Percentiles rank a stretch among this genome's conserved stretches.
phyloP scores from a whole-genome alignment of 305 asterid genomes.

The Plantago coronopus region DNA sequence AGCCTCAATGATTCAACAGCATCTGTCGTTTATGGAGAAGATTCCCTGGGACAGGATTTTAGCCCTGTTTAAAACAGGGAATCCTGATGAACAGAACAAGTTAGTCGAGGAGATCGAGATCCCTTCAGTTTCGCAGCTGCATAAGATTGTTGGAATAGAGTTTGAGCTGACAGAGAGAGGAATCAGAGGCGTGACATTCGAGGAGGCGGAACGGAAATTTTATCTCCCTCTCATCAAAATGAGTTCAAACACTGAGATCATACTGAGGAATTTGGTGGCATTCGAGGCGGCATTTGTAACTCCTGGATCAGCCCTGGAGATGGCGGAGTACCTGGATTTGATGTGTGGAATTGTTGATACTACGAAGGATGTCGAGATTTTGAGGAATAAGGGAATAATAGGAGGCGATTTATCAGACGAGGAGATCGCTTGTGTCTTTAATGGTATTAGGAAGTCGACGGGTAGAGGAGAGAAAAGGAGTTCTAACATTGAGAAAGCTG shows the following conservation, averaged over 20 bases:
- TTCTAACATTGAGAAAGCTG: conserved; percentile 1
- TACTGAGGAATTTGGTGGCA: conserved; percentile 44
- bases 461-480: background rate
- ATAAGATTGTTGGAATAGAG: conserved; percentile 19
- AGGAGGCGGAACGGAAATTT: conserved; percentile 9
- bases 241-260: conserved; percentile 35
- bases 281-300: conserved; percentile 30
- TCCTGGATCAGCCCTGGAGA: conserved; percentile 26
- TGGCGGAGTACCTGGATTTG: conserved; percentile 38
- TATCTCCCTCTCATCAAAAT: conserved; percentile 35
- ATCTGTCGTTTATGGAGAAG: conserved; percentile 15
- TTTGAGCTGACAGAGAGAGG: conserved; percentile 25
- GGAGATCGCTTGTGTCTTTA: conserved; percentile 22
- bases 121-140: conserved; percentile 37
- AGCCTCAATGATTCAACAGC: conserved; percentile 12
- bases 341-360: conserved; percentile 28
- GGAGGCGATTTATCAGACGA: conserved; percentile 8
- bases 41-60: conserved; percentile 37
- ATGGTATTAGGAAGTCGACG: conserved; percentile 16
- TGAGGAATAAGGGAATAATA: conserved; percentile 12
- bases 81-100: background rate
- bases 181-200: conserved; percentile 28
- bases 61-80: conserved; percentile 23
- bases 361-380: conserved; percentile 21
- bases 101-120: conserved; percentile 28